These are phyloP conservation scores for Claviceps maximensis DNA, from an alignment of 2,329 filamentous ascomycete genomes.

Conservation along the genomic window DNA sequence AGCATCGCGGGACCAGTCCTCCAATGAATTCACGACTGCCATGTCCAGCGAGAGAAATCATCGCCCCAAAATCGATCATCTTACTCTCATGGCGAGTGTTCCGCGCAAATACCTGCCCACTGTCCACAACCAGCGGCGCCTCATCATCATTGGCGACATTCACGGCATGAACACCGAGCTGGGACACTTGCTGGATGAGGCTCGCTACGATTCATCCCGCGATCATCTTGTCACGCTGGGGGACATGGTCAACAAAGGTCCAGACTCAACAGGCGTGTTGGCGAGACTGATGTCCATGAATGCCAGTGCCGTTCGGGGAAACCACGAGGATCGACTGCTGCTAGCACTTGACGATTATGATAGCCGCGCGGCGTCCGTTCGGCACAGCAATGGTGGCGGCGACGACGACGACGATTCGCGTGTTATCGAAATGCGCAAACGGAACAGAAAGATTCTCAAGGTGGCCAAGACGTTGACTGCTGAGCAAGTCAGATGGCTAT, in stretches of 20 bases:
- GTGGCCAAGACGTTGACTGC: constrained; percentile 38
- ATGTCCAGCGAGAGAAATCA: background rate
- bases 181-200: constrained; percentile 50
- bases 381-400: background rate
- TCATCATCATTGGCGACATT: constrained; percentile 82
- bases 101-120: constrained; percentile 20
- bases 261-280: constrained; percentile 67
- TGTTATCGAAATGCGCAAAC: constrained; percentile 17
- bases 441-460: constrained; percentile 31
- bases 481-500: constrained; percentile 56
- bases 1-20: background rate
- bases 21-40: background rate
- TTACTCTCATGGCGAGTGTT: constrained; percentile 18
- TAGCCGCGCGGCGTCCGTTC: constrained; percentile 14
- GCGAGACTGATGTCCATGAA: constrained; percentile 58
- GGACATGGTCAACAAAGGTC: constrained; percentile 76
- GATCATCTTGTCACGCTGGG: constrained; percentile 70
- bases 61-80: constrained; percentile 10
- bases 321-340: constrained; percentile 84
- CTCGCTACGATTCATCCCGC: constrained; percentile 38
- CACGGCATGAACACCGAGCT: constrained; percentile 71
- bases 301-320: constrained; percentile 77
- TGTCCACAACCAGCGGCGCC: constrained; percentile 33
- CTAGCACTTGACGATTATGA: constrained; percentile 36
- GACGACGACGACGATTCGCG: constrained; percentile 10